Evolutionary conservation across 2,329 filamentous ascomycete genomes (phyloP).

Genomic region (Xylaria sp.): DNA sequence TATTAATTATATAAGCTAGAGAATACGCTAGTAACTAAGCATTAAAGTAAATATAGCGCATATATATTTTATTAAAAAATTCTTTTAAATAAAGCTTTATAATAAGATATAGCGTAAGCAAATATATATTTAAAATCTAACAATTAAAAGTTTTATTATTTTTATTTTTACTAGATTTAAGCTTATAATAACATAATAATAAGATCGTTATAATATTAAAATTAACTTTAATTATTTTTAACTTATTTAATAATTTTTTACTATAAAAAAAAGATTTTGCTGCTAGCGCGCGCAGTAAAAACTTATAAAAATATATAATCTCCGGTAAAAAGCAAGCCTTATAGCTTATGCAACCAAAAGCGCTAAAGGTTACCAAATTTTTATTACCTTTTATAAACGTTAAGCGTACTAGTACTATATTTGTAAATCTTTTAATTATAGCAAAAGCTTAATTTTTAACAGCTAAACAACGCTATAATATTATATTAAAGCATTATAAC

Average conservation of each 20-base stretch:
- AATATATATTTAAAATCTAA: no score
- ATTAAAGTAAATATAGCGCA: no score
- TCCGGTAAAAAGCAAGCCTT: neutral
- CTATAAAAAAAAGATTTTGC: neutral
- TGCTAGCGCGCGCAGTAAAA: neutral
- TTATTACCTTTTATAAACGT: neutral
- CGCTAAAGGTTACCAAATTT: neutral
- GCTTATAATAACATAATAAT: neutral
- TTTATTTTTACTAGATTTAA: no score
- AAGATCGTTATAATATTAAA: no score
- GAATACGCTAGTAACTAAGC: no score
- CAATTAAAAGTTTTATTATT: no score
- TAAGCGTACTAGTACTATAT: neutral
- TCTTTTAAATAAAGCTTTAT: no score
- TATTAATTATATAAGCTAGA: no score
- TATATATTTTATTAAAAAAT: no score
- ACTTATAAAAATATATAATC: neutral
- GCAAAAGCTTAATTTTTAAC: neutral
- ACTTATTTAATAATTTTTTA: neutral
- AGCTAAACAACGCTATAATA: neutral
- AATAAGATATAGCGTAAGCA: no score
- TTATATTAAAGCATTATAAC: neutral
- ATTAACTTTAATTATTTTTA: neutral
- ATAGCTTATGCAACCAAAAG: neutral
- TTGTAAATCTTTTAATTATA: neutral